A percentile compares a stretch with the other conserved stretches of the same genome.
Conservation (phyloP, 2,329 filamentous ascomycete species). For the Nemania sp. region DNA sequence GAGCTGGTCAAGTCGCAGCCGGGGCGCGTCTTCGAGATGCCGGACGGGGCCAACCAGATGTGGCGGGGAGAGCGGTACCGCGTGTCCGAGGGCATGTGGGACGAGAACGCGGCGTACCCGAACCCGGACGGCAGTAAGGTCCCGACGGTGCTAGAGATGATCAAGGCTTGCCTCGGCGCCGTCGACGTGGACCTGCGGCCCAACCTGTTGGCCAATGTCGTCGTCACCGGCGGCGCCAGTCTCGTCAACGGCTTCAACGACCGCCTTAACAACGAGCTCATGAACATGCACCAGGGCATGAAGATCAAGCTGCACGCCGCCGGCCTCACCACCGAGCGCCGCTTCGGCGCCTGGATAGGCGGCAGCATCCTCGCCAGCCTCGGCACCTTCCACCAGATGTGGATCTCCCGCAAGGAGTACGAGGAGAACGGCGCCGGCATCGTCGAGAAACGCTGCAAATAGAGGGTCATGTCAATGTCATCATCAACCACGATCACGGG, state of each 20-base stretch:
- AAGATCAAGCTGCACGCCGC: constrained; percentile 88
- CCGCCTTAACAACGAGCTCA: constrained; percentile 82
- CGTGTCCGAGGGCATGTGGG: constrained; percentile 87
- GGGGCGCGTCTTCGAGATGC: constrained; percentile 92
- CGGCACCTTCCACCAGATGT: constrained; percentile 99
- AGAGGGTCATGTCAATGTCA: constrained; percentile 20
- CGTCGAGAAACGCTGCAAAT: constrained; percentile 97
- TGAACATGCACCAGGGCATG: constrained; percentile 78
- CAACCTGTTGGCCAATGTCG: constrained; percentile 82
- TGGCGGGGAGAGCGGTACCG: constrained; percentile 88
- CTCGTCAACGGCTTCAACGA: constrained; percentile 92
- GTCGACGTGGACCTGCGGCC: constrained; percentile 89
- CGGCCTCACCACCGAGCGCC: constrained; percentile 82
- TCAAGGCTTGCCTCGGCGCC: constrained; percentile 73
- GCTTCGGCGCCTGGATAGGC: constrained; percentile 94
- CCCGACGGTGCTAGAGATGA: constrained; percentile 82
- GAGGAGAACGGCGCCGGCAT: constrained; percentile 90
- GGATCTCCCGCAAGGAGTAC: constrained; percentile 97
- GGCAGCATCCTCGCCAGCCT: constrained; percentile 93
- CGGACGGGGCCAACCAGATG: constrained; percentile 93
- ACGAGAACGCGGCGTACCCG: constrained; percentile 73
- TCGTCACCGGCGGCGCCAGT: constrained; percentile 86
- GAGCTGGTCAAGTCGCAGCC: constrained; percentile 74
- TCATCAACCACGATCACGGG: not conserved
- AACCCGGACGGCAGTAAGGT: constrained; percentile 50